A percentile compares a stretch with the other conserved stretches of the same genome.
These are phyloP conservation scores for Pseudisothecium myosuroides DNA, from an alignment of 225 moss, liverwort and hornwort species.

Conservation along the genomic window DNA sequence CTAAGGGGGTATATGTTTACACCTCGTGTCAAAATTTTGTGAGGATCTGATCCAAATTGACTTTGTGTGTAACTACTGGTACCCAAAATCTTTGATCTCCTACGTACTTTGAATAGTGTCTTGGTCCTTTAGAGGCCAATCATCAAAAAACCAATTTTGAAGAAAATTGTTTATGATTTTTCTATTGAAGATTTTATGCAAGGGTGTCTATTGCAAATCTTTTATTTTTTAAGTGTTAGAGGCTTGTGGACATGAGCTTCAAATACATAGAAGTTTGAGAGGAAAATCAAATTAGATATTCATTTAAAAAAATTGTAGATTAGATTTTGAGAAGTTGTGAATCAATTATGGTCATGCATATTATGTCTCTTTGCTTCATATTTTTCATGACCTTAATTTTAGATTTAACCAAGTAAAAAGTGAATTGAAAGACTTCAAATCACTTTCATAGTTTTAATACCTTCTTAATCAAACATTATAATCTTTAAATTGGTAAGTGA, in stretches of 20 bases:
- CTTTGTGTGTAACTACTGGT: too few species aligned
- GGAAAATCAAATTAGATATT: not conserved
- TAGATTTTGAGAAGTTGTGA: not conserved
- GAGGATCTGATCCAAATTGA: too few species aligned
- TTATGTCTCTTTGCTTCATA: not conserved
- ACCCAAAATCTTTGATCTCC: too few species aligned
- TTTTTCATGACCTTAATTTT: not conserved
- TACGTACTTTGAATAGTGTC: too few species aligned
- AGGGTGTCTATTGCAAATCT: not conserved
- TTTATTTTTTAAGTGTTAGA: not conserved
- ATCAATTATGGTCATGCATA: not conserved
- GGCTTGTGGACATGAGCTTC: not conserved
- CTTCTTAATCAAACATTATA: not conserved
- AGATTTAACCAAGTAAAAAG: not conserved
- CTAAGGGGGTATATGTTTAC: too few species aligned
- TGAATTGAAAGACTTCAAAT: not conserved
- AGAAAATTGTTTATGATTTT: too few species aligned
- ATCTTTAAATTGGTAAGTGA: not conserved
- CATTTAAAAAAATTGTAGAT: not conserved
- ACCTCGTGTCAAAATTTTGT: too few species aligned
- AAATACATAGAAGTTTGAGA: not conserved
- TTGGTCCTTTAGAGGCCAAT: too few species aligned
- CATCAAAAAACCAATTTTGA: too few species aligned
- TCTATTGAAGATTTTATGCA: not conserved
- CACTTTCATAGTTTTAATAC: fast-evolving